These are phyloP conservation scores for Mycena rebaudengoi DNA, from an alignment of 768 basidiomycete genomes.

Conservation along the genomic window DNA sequence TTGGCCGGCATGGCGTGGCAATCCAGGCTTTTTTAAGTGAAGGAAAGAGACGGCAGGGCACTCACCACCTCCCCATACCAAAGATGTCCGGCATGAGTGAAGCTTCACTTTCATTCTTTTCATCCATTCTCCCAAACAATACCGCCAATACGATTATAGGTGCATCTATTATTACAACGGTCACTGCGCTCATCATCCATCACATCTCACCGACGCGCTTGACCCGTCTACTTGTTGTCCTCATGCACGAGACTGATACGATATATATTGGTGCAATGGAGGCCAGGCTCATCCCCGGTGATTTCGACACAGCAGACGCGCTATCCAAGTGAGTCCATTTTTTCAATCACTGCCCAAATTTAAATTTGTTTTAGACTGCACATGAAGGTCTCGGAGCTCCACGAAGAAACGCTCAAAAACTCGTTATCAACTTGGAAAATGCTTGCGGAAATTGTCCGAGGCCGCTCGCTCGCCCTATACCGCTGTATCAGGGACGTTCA, in stretches of 20 bases:
- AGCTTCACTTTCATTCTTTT: neutral
- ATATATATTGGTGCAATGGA: constrained; percentile 2
- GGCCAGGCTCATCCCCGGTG: neutral
- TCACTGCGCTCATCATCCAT: neutral
- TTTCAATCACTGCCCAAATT: neutral
- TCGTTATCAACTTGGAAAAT: neutral
- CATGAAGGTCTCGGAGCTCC: neutral
- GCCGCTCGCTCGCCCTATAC: neutral
- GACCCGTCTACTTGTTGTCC: neutral
- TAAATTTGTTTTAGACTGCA: neutral
- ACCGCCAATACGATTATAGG: neutral
- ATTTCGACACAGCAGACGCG: neutral
- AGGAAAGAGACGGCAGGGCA: too few relatives aligned
- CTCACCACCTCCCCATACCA: neutral
- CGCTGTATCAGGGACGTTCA: neutral
- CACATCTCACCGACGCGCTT: neutral
- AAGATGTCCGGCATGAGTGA: neutral
- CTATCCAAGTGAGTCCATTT: neutral
- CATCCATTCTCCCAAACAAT: neutral
- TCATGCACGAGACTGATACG: neutral
- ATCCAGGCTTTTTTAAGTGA: too few relatives aligned
- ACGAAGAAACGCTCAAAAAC: neutral
- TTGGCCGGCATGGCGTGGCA: neutral
- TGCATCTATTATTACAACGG: neutral
- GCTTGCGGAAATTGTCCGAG: neutral